Base-by-base conservation (phyloP, 2,329 filamentous ascomycete species). In the Teratosphaeria gauchensis region DNA sequence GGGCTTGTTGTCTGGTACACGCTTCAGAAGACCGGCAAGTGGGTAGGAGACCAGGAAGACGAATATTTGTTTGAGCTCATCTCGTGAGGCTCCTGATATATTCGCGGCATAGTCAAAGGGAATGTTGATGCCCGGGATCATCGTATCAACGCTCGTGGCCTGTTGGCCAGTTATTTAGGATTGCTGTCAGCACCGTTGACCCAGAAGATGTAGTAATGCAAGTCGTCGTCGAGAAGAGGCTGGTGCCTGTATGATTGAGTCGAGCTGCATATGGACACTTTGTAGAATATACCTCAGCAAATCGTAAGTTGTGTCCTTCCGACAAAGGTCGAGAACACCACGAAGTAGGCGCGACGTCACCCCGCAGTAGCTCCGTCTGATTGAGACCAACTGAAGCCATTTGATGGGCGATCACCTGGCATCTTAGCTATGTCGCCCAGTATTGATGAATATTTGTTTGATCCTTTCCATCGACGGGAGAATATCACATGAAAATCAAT, bases 11-110 rank as follows among this genome's bases (percentile, higher is more conserved):
- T 99, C 94, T 33, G 94, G 92, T 21, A 99, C 82, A 56, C 94
- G 84, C 75, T 99, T 99, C 8, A 99, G 81, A 30, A 95, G 73
- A 28, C 82, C 94, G 54, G 94, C 90, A 57, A 99, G 81, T 2
- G 94, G 94, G 71, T 95, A 99, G 11, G 94, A 97, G 46, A 96
- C 75, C 54, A 99, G 80, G 73, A 97, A 95, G 6, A 89, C 90
- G 71, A 86, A 86, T 68, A 96, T 87, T 66, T 97, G 87, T 74
- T 99, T 99, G 66, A 99, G 72, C 69, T 88, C 85, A 73, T 88
- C 86, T 60, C 81, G 72, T 21, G 85, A 85, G 54, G 84, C 82
- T 51, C 85, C 86, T 32, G 85, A 77, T 28, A 78, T 72, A 60
- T 74, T 75, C 55, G 80, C 79, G 58, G 81, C 76, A 73, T 84